A percentile compares a stretch with the other conserved stretches of the same genome.
These are phyloP conservation scores for Ananas comosus DNA, from an alignment of 176 grass and related monocot genomes.

Conservation along the genomic window DNA sequence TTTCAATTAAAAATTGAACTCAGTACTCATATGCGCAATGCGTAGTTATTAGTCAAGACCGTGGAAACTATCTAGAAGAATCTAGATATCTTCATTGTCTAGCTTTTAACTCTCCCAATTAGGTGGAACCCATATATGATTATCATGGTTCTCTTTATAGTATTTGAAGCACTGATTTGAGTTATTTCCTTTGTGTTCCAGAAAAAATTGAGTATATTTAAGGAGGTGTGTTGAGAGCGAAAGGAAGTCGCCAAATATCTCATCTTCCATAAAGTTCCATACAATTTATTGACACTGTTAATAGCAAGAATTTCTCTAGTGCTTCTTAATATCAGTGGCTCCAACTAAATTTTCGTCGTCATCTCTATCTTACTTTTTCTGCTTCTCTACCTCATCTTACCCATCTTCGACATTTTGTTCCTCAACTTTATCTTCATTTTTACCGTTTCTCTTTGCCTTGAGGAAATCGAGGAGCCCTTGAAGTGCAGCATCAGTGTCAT, in stretches of 20 bases:
- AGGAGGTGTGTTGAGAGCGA: no score
- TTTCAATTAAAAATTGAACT: no score
- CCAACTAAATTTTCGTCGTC: conserved; percentile 11
- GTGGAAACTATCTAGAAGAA: no score
- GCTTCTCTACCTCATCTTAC: conserved; percentile 7
- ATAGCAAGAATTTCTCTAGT: conserved; percentile 4
- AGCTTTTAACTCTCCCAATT: no score
- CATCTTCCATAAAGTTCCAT: conserved; percentile 13
- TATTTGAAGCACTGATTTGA: no score
- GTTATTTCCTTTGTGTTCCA: not conserved
- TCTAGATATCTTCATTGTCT: no score
- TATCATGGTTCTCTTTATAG: no score
- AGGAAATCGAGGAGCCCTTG: conserved; percentile 38
- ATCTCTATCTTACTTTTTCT: conserved; percentile 4
- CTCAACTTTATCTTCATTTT: conserved; percentile 14
- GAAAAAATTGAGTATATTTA: not conserved
- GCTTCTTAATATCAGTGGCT: not conserved
- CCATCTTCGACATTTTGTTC: conserved; percentile 14
- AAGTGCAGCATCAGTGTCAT: conserved; percentile 27
- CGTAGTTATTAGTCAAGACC: no score
- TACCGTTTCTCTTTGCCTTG: conserved; percentile 34
- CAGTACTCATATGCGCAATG: no score
- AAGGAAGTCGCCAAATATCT: not conserved
- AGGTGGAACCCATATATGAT: no score
- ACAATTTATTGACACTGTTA: not conserved